phyloP scores from a whole-genome alignment of 352 stramenopile species.

The Globisporangium irregulare region DNA sequence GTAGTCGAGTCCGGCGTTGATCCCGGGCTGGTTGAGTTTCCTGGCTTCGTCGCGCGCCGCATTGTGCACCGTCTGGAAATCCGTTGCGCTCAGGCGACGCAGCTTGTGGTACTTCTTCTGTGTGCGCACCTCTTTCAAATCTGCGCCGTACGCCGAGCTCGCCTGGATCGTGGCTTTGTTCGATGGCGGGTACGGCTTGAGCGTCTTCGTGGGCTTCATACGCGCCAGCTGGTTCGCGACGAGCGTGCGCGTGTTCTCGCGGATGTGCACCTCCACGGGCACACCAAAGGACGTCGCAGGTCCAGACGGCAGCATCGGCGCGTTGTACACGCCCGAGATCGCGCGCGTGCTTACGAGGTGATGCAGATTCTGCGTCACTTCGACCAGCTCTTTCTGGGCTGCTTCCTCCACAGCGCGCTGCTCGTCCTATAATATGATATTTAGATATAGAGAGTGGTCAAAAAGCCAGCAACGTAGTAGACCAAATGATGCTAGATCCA shows the following conservation, averaged over 20 bases:
- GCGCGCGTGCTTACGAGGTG: slow-evolving; percentile 56
- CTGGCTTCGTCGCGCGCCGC: slow-evolving; percentile 33
- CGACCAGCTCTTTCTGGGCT: slow-evolving; percentile 39
- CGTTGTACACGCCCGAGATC: slow-evolving; percentile 64
- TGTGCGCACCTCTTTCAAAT: slow-evolving; percentile 41
- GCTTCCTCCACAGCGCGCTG: slow-evolving; percentile 29
- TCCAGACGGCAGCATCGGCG: slow-evolving; percentile 29
- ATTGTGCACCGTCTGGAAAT: slow-evolving; percentile 55
- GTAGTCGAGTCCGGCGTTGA: slow-evolving; percentile 59
- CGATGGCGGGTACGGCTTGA: slow-evolving; percentile 50
- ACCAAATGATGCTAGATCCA: background rate
- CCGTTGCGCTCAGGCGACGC: slow-evolving; percentile 31
- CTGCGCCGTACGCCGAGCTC: slow-evolving; percentile 33
- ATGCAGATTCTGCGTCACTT: slow-evolving; percentile 60
- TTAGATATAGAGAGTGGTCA: background rate
- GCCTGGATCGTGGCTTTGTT: slow-evolving; percentile 57
- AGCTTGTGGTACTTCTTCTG: slow-evolving; percentile 70
- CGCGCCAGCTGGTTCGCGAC: slow-evolving; percentile 31
- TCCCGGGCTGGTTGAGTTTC: slow-evolving; percentile 39
- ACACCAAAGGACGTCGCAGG: slow-evolving; percentile 51
- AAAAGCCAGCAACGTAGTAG: background rate
- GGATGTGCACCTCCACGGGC: slow-evolving; percentile 61
- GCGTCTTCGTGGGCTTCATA: slow-evolving; percentile 31
- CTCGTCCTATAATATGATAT: slow-evolving; percentile 24
- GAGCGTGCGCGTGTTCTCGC: slow-evolving; percentile 41